Evolutionary conservation across 2,329 filamentous ascomycete genomes (phyloP).

Genomic region (Nemania sp.): DNA sequence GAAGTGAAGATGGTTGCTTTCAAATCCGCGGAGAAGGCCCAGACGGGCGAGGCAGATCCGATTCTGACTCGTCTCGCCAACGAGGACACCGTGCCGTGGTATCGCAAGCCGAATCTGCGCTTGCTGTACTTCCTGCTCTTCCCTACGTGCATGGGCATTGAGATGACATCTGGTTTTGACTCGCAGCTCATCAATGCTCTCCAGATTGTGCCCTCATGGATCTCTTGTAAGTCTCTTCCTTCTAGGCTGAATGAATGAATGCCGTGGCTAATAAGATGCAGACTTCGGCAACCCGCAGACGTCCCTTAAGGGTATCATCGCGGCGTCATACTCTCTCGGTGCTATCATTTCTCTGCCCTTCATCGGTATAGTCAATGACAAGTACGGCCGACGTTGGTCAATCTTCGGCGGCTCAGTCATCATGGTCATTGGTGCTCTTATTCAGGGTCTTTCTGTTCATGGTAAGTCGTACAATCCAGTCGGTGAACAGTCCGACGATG

Average conservation of each 20-base stretch:
- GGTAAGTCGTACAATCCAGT: constrained; percentile 38
- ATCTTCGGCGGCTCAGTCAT: constrained; percentile 57
- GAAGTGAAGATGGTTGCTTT: constrained; percentile 28
- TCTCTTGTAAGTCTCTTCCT: constrained; percentile 38
- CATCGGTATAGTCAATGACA: constrained; percentile 58
- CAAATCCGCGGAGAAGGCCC: constrained; percentile 25
- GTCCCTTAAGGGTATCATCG: constrained; percentile 56
- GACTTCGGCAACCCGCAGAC: constrained; percentile 51
- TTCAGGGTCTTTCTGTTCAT: constrained; percentile 56
- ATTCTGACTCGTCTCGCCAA: constrained; percentile 44
- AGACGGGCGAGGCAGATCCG: constrained; percentile 39
- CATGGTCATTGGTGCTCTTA: constrained; percentile 57
- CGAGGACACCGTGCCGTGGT: constrained; percentile 53
- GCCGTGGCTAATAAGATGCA: constrained; percentile 19
- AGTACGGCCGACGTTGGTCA: constrained; percentile 58
- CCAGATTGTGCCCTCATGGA: constrained; percentile 45
- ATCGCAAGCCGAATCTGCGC: constrained; percentile 61
- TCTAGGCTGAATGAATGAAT: not conserved
- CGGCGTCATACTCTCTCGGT: constrained; percentile 62
- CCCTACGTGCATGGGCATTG: constrained; percentile 64
- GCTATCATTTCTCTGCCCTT: constrained; percentile 62
- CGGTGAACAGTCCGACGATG: not conserved
- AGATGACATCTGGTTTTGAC: constrained; percentile 53
- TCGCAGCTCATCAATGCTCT: constrained; percentile 51
- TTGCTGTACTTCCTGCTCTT: constrained; percentile 60